A percentile compares a stretch with the other conserved stretches of the same genome.
These are phyloP conservation scores for Pholiota molesta DNA, from an alignment of 768 basidiomycete species.

Conservation along the genomic window DNA sequence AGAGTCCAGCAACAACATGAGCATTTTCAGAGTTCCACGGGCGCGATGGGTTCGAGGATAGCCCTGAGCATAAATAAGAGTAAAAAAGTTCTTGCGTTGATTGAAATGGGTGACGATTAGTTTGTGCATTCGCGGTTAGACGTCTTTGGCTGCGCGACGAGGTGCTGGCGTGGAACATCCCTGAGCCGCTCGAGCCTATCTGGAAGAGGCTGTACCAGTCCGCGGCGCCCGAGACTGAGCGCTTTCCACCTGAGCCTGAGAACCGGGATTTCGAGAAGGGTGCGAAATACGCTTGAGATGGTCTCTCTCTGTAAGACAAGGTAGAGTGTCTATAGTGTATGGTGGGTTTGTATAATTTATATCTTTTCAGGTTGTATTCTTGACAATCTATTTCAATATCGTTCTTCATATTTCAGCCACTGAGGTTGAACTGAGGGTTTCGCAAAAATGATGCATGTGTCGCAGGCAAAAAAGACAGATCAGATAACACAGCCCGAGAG, in stretches of 20 bases:
- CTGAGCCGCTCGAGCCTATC: conserved; percentile 29
- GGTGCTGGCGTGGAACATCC: conserved; percentile 40
- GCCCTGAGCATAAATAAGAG: conserved; percentile 40
- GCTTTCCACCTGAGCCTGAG: conserved; percentile 39
- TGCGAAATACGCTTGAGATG: not conserved
- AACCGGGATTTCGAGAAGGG: conserved; percentile 17
- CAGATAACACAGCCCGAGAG: too few species aligned
- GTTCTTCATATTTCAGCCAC: too few species aligned
- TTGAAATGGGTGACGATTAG: not conserved
- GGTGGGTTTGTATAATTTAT: too few species aligned
- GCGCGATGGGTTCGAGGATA: conserved; percentile 43
- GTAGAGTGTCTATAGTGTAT: too few species aligned
- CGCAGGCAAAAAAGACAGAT: too few species aligned
- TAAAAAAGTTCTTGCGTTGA: not conserved
- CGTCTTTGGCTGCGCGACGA: conserved; percentile 43
- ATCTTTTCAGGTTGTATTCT: too few species aligned
- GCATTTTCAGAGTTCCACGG: conserved; percentile 50
- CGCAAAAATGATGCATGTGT: too few species aligned
- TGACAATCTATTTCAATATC: too few species aligned
- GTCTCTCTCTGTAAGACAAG: too few species aligned
- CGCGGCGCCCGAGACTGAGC: conserved; percentile 34
- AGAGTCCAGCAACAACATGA: conserved; percentile 51
- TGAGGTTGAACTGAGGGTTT: too few species aligned
- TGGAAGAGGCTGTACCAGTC: conserved; percentile 39
- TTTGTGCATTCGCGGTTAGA: conserved; percentile 15